These are phyloP conservation scores for Tremellales sp. DNA, from an alignment of 1,284 basidiomycete species.

Conservation along the genomic window DNA sequence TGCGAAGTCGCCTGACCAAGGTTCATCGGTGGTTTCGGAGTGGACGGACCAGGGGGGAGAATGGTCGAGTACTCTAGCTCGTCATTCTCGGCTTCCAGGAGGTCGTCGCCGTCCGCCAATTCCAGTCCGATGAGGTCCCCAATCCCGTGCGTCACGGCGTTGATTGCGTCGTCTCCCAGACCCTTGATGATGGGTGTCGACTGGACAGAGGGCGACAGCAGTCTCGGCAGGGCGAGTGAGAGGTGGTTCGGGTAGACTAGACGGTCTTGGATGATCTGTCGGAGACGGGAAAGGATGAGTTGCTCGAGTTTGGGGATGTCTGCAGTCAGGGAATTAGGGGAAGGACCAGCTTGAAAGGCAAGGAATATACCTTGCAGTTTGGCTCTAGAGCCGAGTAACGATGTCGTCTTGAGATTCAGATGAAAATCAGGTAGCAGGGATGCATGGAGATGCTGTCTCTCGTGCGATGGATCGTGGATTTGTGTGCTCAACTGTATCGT, in stretches of 20 bases:
- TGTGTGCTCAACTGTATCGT: slow-evolving; percentile 40
- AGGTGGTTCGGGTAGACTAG: slow-evolving; percentile 54
- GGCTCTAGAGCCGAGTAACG: slow-evolving; percentile 55
- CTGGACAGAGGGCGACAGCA: slow-evolving; percentile 34
- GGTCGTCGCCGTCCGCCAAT: slow-evolving; percentile 21
- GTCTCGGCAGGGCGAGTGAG: slow-evolving; percentile 49
- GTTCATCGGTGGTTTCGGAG: neutral
- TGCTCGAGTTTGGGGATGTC: slow-evolving; percentile 60
- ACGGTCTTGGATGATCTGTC: slow-evolving; percentile 52
- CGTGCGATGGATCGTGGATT: slow-evolving; percentile 37
- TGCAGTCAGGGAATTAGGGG: slow-evolving; percentile 13
- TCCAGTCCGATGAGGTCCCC: slow-evolving; percentile 19
- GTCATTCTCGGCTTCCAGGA: neutral
- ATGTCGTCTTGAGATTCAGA: slow-evolving; percentile 54
- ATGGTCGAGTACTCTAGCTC: slow-evolving; percentile 1
- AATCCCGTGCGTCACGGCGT: slow-evolving; percentile 29
- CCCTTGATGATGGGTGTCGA: slow-evolving; percentile 27
- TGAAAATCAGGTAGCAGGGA: slow-evolving; percentile 57
- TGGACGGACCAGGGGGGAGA: slow-evolving; percentile 1
- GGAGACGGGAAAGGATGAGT: slow-evolving; percentile 53
- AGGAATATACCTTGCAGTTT: slow-evolving; percentile 52
- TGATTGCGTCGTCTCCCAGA: slow-evolving; percentile 27
- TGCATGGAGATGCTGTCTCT: slow-evolving; percentile 50
- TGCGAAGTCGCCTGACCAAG: neutral
- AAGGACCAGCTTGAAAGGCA: neutral